Evolutionary conservation across 163 green algal genomes (phyloP).

Genomic region (Chlorella variabilis): DNA sequence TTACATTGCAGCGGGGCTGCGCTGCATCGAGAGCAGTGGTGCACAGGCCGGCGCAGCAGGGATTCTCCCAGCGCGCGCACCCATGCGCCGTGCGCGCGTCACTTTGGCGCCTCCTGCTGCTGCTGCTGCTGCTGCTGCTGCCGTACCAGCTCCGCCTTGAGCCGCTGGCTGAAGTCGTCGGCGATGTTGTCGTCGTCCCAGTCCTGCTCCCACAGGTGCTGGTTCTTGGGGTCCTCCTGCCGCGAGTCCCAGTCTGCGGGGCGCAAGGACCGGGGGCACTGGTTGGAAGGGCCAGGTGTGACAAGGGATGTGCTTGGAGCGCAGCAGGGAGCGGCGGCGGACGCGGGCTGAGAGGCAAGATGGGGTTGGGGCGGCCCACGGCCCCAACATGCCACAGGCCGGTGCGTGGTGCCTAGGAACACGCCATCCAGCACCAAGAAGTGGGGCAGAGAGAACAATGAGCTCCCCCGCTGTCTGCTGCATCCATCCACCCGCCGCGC

Average conservation of each 20-base stretch:
- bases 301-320: background rate
- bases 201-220: constrained; percentile 65
- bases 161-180: constrained; percentile 58
- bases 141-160: constrained; percentile 49
- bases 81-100: too few species aligned
- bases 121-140: constrained; percentile 22
- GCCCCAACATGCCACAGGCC: too few species aligned
- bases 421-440: too few species aligned
- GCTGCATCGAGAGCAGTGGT: too few species aligned
- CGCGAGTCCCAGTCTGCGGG: constrained; percentile 59
- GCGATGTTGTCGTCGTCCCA: constrained; percentile 64
- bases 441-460: too few species aligned
- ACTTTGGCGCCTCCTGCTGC: background rate
- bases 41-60: too few species aligned
- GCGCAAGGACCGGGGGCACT: background rate
- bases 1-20: too few species aligned
- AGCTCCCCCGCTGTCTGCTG: too few species aligned
- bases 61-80: too few species aligned
- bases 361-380: too few species aligned
- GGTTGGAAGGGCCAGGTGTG: background rate
- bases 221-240: constrained; percentile 44
- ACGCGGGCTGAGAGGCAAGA: too few species aligned
- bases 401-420: too few species aligned
- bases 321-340: background rate
- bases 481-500: background rate